Percentiles rank a stretch among this genome's conserved stretches.
Evolutionary conservation across 192 early-diverging fungal genomes (phyloP).

Genomic region (Backusella psychrophila): DNA sequence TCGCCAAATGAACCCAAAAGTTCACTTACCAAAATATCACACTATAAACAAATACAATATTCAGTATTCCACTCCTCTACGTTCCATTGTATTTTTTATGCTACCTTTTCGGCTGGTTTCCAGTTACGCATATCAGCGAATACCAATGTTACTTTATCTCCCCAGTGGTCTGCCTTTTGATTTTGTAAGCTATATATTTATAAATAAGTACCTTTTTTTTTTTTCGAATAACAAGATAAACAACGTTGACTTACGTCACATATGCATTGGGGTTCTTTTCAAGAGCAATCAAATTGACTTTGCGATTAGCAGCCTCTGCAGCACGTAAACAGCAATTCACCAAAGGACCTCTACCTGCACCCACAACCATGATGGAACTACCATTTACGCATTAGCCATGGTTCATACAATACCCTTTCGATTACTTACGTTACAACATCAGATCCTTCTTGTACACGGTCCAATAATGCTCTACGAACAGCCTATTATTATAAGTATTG

Average conservation of each 20-base stretch:
- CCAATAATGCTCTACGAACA: constrained; percentile 55
- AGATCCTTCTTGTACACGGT: constrained; percentile 38
- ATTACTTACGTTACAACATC: constrained; percentile 50
- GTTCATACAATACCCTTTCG: not conserved
- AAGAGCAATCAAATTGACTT: constrained; percentile 79
- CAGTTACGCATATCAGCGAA: constrained; percentile 92
- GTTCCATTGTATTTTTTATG: not conserved
- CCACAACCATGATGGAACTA: constrained; percentile 89
- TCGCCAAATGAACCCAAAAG: constrained; percentile 98
- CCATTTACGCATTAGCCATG: not conserved
- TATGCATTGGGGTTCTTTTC: constrained; percentile 98
- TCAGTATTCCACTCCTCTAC: not conserved
- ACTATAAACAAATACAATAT: constrained; percentile 32
- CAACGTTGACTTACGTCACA: constrained; percentile 58
- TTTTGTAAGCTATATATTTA: constrained; percentile 67
- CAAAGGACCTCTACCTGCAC: constrained; percentile 94
- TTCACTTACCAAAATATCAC: constrained; percentile 95
- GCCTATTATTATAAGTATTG: constrained; percentile 29
- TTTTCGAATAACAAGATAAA: not conserved
- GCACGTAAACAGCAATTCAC: constrained; percentile 86
- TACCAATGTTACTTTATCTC: constrained; percentile 76
- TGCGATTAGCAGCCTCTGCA: constrained; percentile 54
- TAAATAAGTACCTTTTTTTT: constrained; percentile 16
- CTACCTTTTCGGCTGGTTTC: constrained; percentile 65
- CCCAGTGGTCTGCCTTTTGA: constrained; percentile 76